Base-by-base conservation (phyloP, 345 rosid species). In the Corchorus capsularis region DNA sequence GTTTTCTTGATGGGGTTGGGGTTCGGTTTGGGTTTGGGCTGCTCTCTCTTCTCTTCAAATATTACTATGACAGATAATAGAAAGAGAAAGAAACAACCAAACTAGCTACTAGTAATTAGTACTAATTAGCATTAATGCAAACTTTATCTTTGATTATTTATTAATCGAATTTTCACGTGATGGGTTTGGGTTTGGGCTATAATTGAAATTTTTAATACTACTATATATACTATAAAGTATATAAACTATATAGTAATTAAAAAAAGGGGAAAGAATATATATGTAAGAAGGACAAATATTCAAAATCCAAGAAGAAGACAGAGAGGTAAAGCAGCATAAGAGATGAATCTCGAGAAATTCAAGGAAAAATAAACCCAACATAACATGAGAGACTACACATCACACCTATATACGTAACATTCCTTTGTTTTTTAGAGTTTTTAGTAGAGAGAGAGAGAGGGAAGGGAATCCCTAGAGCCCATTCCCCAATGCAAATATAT, bases 381-480 rank as follows among this genome's bases (percentile, higher is more conserved):
- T 32, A 68, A 63, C 74, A 75, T 68, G 72, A 77, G 77, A 77
- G 87, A 78, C 77, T 77, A 79, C 85, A 73, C 83, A 80, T 81
- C 85, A 80, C 43, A 39, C 43, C 89, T 76, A 27, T 27, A 71
- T 79, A 79, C 86, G 88, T 85, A 84, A 85, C 88, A 87, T 92
- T 89, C 92, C 86, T 86, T 82, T 86, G 85, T 79, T 75, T 80
- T 54, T 63, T 67, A 41, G 45, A 80, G 27, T 27, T 27, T 27
- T 27, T 66, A 80, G 70, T n/a, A 45, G 8, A 45, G 10, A 45
- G 47, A 45, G 47, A 45, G 10, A 81, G 57, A 75, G 77, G 79
- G 89, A 88, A 88, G 1, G 83, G 89, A 91, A 91, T 91, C 90
- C 97, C 96, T 81, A 89, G 86, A 85, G 86, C 89, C 75, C 89